Evolutionary conservation across 495 filamentous ascomycete species (phyloP).

Genomic region (Annulohypoxylon moriforme): DNA sequence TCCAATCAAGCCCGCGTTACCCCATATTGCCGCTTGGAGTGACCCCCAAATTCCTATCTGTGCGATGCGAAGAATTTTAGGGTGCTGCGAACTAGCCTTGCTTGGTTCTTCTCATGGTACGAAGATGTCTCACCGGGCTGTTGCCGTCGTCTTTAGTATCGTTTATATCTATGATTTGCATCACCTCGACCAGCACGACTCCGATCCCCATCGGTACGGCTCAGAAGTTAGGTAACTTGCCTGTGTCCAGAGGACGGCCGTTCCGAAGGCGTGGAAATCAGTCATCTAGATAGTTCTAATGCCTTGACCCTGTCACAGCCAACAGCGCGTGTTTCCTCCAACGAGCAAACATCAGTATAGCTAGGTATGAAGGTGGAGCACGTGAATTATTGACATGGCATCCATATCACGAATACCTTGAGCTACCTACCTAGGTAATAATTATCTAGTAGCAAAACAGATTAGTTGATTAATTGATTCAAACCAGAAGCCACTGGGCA

Average conservation of each 20-base stretch:
- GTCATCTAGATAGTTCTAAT: constrained; percentile 27
- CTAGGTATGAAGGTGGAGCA: constrained; percentile 21
- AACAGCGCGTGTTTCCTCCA: constrained; percentile 25
- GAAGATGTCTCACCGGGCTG: constrained; percentile 25
- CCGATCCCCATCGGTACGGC: constrained; percentile 2
- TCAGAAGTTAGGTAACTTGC: constrained; percentile 17
- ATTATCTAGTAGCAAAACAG: no score
- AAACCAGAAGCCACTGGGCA: constrained; percentile 4
- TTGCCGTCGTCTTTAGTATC: constrained; percentile 19
- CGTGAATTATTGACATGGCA: constrained; percentile 17
- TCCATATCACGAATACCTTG: constrained; percentile 7
- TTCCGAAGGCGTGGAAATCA: constrained; percentile 30
- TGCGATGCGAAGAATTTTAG: constrained; percentile 38
- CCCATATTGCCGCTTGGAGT: constrained; percentile 42
- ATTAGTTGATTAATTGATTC: constrained; percentile 13
- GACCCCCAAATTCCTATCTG: constrained; percentile 31
- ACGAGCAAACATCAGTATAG: constrained; percentile 39
- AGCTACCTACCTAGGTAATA: no score
- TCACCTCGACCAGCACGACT: constrained; percentile 9
- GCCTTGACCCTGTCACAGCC: constrained; percentile 32
- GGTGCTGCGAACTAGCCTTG: constrained; percentile 20
- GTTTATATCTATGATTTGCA: constrained; percentile 22
- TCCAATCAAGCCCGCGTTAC: constrained; percentile 48
- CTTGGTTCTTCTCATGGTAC: constrained; percentile 22
- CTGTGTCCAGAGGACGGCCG: constrained; percentile 20